These are phyloP conservation scores for Aureobasidium musti DNA, from an alignment of 2,329 filamentous ascomycete genomes.

Conservation along the genomic window DNA sequence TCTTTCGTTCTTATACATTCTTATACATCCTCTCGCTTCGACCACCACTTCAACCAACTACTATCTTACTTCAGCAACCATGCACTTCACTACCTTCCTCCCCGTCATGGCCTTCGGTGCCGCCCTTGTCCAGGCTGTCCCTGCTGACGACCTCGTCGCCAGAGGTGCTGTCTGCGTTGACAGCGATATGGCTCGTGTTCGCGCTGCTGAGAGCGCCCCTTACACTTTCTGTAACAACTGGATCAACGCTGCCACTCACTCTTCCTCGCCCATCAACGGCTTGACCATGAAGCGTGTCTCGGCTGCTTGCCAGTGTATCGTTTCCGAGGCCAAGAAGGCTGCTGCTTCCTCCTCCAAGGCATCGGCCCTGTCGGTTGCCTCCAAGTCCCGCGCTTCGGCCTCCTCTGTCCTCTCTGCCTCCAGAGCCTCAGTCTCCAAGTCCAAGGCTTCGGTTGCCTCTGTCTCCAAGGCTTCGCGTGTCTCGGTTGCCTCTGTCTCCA, in stretches of 20 bases:
- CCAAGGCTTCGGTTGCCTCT: constrained; percentile 9
- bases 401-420: constrained; percentile 17
- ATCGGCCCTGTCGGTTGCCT: not conserved
- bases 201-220: constrained; percentile 14
- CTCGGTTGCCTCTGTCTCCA: constrained; percentile 25
- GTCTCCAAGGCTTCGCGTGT: constrained; percentile 24
- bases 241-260: constrained; percentile 19
- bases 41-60: constrained; percentile 22
- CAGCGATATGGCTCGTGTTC: constrained; percentile 24
- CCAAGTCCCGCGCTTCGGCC: constrained; percentile 13
- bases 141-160: constrained; percentile 24
- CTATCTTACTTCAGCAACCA: constrained; percentile 27
- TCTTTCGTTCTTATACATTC: constrained; percentile 19
- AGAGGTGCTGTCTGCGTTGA: constrained; percentile 25
- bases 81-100: constrained; percentile 36
- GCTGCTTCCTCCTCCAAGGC: constrained; percentile 23
- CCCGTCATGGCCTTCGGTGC: constrained; percentile 33
- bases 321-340: constrained; percentile 26
- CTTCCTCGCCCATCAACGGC: constrained; percentile 14
- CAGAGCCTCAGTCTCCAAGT: constrained; percentile 24
- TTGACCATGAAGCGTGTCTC: constrained; percentile 30
- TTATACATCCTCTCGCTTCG: constrained; percentile 20
- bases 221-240: constrained; percentile 19
- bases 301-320: constrained; percentile 28
- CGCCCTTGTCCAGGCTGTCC: constrained; percentile 20